Percentiles rank a stretch among this genome's conserved stretches.
These are phyloP conservation scores for Daedaleopsis sinensis DNA, from an alignment of 768 basidiomycete genomes.

Conservation along the genomic window DNA sequence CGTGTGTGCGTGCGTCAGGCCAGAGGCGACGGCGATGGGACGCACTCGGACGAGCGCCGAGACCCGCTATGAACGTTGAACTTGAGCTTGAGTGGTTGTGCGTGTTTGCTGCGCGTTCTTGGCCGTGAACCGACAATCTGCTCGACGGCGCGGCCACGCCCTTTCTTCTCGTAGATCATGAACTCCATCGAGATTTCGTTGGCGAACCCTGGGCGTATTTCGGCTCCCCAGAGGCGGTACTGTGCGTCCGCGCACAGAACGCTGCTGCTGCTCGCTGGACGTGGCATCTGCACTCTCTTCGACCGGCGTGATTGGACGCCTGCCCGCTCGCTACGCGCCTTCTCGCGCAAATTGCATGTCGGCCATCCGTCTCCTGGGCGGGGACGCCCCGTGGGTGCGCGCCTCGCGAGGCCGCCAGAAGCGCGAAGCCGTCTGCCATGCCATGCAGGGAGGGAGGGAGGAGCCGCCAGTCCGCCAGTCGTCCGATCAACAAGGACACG, in stretches of 20 bases:
- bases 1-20: neutral
- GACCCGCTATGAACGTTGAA: too few species aligned
- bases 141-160: neutral
- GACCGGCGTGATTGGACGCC: neutral
- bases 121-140: neutral
- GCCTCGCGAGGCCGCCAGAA: neutral
- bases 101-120: neutral
- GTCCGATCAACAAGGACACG: slow-evolving; percentile 19
- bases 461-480: neutral
- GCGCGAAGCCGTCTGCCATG: neutral
- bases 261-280: neutral
- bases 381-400: neutral
- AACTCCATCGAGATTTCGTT: neutral
- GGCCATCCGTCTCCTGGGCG: neutral
- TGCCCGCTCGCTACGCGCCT: neutral
- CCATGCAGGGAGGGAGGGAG: neutral
- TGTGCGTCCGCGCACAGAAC: neutral
- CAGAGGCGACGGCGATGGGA: neutral
- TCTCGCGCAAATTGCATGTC: neutral
- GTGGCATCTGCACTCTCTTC: neutral
- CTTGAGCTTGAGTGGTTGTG: neutral
- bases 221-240: neutral
- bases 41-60: neutral
- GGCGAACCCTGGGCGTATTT: neutral
- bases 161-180: slow-evolving; percentile 1